Conservation (phyloP, 83 land plant genomes). For the Larix sibirica region DNA sequence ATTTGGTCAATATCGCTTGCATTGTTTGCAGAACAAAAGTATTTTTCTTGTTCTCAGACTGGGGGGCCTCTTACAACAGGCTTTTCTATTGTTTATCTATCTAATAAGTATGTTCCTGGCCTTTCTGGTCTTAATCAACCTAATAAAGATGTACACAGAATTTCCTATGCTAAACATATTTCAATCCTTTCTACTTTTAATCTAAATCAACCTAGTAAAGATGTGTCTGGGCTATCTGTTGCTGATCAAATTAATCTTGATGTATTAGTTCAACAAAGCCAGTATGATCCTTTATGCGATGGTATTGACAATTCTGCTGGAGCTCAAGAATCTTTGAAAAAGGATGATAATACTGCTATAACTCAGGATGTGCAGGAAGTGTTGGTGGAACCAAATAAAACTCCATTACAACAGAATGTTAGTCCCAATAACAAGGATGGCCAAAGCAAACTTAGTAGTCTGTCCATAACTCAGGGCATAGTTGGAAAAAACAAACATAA, state of each 20-base stretch:
- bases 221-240: too few species aligned
- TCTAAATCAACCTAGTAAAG: too few species aligned
- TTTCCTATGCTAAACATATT: too few species aligned
- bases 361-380: background rate
- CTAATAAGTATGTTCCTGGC: background rate
- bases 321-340: too few species aligned
- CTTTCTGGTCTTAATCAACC: too few species aligned
- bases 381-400: background rate
- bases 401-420: background rate
- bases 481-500: too few species aligned
- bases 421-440: too few species aligned
- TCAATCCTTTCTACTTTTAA: too few species aligned
- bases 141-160: too few species aligned
- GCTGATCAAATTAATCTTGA: conserved; percentile 6
- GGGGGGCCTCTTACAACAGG: conserved; percentile 31
- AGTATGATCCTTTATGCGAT: conserved; percentile 23
- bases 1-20: background rate
- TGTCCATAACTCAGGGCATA: too few species aligned
- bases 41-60: background rate
- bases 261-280: background rate
- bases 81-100: conserved; percentile 27
- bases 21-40: background rate
- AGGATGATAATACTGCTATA: background rate
- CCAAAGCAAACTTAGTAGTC: too few species aligned
- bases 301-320: conserved; percentile 7